phyloP scores from a whole-genome alignment of 176 grass and related monocot genomes.

The Canna indica region DNA sequence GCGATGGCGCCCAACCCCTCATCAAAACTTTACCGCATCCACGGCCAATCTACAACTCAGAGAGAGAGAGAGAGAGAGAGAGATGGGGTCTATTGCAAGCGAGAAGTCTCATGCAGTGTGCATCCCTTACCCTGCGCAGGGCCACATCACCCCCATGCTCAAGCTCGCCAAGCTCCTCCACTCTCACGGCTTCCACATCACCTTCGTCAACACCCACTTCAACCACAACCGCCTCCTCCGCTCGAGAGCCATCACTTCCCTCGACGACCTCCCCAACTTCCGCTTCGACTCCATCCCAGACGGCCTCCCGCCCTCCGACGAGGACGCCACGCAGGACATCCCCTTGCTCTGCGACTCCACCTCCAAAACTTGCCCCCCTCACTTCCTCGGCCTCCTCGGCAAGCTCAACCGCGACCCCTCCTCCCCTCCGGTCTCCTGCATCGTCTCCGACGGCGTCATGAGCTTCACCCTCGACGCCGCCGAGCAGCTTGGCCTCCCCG shows the following conservation, averaged over 20 bases:
- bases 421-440: neutral
- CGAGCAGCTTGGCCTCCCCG: neutral
- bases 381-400: slow-evolving; percentile 5
- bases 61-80: no score
- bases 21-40: no score
- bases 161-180: slow-evolving; percentile 18
- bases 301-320: neutral
- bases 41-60: no score
- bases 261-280: neutral
- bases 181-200: slow-evolving; percentile 35
- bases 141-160: slow-evolving; percentile 14
- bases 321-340: slow-evolving; percentile 5
- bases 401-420: neutral
- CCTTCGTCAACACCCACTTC: slow-evolving; percentile 56
- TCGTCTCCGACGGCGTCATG: slow-evolving; percentile 4
- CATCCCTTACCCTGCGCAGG: slow-evolving; percentile 10
- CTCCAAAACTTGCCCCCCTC: neutral
- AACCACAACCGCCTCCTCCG: slow-evolving; percentile 47
- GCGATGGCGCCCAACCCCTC: no score
- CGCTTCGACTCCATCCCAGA: slow-evolving; percentile 14
- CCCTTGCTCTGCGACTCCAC: neutral
- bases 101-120: slow-evolving; percentile 8
- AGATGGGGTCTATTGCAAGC: neutral
- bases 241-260: neutral
- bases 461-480: slow-evolving; percentile 10